phyloP scores from a whole-genome alignment of 176 grass and related monocot species.

The Cocos nucifera region DNA sequence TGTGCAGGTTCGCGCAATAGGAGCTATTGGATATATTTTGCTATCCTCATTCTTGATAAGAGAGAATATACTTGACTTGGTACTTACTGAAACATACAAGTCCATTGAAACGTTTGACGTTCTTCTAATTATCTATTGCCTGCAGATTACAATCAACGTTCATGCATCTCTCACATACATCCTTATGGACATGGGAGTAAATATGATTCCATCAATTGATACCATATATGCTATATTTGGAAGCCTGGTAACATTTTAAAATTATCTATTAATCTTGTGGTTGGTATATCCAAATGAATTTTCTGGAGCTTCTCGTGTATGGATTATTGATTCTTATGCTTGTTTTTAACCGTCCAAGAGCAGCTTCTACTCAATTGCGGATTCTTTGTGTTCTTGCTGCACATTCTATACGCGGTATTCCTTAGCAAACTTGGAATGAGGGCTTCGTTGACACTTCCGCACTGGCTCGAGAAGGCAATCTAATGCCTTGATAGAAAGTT shows the following conservation, averaged over 20 bases:
- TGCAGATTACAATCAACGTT: conserved; percentile 89
- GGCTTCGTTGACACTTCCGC: conserved; percentile 52
- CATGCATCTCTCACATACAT: conserved; percentile 78
- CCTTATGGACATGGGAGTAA: conserved; percentile 58
- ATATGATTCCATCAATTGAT: conserved; percentile 65
- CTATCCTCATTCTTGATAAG: conserved; percentile 79
- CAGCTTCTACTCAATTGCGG: conserved; percentile 83
- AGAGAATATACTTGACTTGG: conserved; percentile 90
- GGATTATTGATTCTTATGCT: too few species aligned
- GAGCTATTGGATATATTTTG: conserved; percentile 82
- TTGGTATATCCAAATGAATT: too few species aligned
- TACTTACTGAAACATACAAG: conserved; percentile 18
- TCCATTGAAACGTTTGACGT: background rate
- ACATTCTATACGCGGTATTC: conserved; percentile 70
- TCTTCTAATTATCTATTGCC: conserved; percentile 17
- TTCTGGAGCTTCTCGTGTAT: too few species aligned
- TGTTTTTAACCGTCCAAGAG: background rate
- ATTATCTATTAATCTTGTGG: too few species aligned
- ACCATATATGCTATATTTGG: conserved; percentile 83
- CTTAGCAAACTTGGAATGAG: conserved; percentile 76
- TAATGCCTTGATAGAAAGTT: conserved; percentile 1
- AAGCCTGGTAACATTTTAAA: conserved; percentile 49
- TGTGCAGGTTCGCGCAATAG: conserved; percentile 52
- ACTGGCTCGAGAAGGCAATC: conserved; percentile 57
- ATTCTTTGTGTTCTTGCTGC: conserved; percentile 80